These are phyloP conservation scores for Didymella lethalis DNA, from an alignment of 2,329 filamentous ascomycete genomes.

Conservation along the genomic window DNA sequence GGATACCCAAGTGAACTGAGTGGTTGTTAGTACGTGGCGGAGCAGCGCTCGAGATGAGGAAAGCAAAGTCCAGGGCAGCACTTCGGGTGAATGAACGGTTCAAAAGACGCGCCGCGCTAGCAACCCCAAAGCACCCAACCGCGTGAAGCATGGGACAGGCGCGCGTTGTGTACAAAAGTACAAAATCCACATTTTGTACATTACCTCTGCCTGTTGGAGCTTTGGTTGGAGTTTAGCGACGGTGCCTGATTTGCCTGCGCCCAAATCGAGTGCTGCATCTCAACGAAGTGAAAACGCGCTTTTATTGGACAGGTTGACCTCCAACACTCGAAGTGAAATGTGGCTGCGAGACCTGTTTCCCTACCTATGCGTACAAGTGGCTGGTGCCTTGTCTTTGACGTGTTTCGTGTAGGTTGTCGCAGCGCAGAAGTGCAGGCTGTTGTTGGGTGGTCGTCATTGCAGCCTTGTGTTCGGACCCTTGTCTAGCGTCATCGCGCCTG, in stretches of 20 bases:
- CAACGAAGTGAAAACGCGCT: slow-evolving; percentile 6
- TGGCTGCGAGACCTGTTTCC: background rate
- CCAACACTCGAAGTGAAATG: background rate
- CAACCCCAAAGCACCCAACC: slow-evolving; percentile 20
- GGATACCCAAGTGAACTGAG: slow-evolving; percentile 24
- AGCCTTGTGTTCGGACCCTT: slow-evolving; percentile 5
- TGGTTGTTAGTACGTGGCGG: slow-evolving; percentile 22
- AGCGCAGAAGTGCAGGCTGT: background rate
- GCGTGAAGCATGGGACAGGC: slow-evolving; percentile 11
- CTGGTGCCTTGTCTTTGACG: background rate
- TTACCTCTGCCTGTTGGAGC: slow-evolving; percentile 33
- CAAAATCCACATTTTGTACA: slow-evolving; percentile 21
- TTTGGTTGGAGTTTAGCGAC: slow-evolving; percentile 1
- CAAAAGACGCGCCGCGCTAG: slow-evolving; percentile 34
- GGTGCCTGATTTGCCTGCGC: slow-evolving; percentile 17
- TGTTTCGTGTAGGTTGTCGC: background rate
- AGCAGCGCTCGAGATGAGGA: slow-evolving; percentile 12
- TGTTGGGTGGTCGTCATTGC: slow-evolving; percentile 4
- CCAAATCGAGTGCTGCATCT: slow-evolving; percentile 32
- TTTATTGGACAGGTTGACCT: slow-evolving; percentile 18
- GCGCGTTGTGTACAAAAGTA: slow-evolving; percentile 15
- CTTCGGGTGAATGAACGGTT: slow-evolving; percentile 24
- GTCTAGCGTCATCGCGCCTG: slow-evolving; percentile 15
- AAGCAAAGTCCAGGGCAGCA: slow-evolving; percentile 18
- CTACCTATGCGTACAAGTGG: background rate